Conservation (phyloP, 345 rosid species). For the Murraya koenigii region DNA sequence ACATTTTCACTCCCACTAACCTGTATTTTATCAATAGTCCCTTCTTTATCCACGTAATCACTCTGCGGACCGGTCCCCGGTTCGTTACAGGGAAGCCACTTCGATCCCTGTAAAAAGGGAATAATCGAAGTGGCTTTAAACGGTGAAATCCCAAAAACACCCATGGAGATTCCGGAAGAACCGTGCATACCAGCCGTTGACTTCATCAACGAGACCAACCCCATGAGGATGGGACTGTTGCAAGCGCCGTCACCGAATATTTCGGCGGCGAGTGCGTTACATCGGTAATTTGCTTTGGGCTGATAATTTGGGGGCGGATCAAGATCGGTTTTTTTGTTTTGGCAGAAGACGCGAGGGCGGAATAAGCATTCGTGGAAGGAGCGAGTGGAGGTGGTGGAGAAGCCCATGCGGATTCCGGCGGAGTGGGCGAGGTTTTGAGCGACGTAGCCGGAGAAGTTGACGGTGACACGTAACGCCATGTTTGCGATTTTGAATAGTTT, state of each 20-base stretch:
- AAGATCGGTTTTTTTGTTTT: slow-evolving; percentile 37
- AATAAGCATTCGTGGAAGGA: slow-evolving; percentile 50
- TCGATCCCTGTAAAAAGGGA: slow-evolving; percentile 64
- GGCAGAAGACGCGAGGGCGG: slow-evolving; percentile 44
- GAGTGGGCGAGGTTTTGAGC: slow-evolving; percentile 57
- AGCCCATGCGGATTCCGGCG: slow-evolving; percentile 48
- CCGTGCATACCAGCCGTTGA: slow-evolving; percentile 40
- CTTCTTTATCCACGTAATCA: slow-evolving; percentile 44
- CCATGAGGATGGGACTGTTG: slow-evolving; percentile 41
- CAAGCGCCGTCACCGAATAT: slow-evolving; percentile 36
- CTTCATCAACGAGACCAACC: slow-evolving; percentile 55
- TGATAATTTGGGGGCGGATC: slow-evolving; percentile 29
- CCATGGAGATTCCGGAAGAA: slow-evolving; percentile 20
- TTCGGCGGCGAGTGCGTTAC: slow-evolving; percentile 46
- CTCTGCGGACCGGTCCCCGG: slow-evolving; percentile 30
- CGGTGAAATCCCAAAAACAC: slow-evolving; percentile 50
- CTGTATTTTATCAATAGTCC: slow-evolving; percentile 20
- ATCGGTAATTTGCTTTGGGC: slow-evolving; percentile 16
- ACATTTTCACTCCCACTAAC: slow-evolving; percentile 9
- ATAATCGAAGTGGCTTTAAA: slow-evolving; percentile 58
- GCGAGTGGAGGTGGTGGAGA: slow-evolving; percentile 36
- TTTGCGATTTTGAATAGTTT: slow-evolving; percentile 29
- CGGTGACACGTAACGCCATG: slow-evolving; percentile 78
- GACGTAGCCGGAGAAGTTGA: slow-evolving; percentile 60
- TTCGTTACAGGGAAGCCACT: slow-evolving; percentile 74